Evolutionary conservation across 768 basidiomycete genomes (phyloP), one percentile per base, ranked within the genome.

Genomic region (Amanita exitialis): DNA sequence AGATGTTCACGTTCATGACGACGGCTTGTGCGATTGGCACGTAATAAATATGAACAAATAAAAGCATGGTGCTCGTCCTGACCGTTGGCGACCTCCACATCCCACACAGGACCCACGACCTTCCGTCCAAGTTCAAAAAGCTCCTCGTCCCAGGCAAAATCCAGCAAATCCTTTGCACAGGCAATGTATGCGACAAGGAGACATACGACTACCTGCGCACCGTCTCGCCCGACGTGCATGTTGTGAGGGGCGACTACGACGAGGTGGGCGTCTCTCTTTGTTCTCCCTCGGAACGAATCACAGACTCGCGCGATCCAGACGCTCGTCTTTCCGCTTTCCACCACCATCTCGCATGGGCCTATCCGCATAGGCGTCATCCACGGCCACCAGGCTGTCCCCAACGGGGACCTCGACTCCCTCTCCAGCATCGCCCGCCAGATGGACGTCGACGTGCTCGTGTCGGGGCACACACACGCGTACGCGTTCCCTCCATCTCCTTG

Each of bases 31-130:
- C n/a, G n/a, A n/a, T n/a, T n/a, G n/a, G n/a, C n/a, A n/a, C n/a
- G n/a, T n/a, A n/a, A n/a, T n/a, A n/a, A n/a, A n/a, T n/a, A n/a
- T n/a, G n/a, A n/a, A n/a, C n/a, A n/a, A n/a, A n/a, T n/a, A n/a
- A n/a, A n/a, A n/a, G n/a, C n/a, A n/a, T 95, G 83, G 87, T 92
- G 46, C 86, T 98, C 56, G 95, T 99, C 37, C 87, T 98, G 51
- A 82, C 96, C 60, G 91, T 98, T 56, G 95, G 95, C 47, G 96
- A 99, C 73, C 79, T 98, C 18, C 94, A 97, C 66, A 98, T 97
- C 62, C 96, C 96, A 1, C 86, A 90, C 64, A 72, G 90, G 39
- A 74, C 72, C 7, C 90, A 96, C 64, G 96, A 96, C 62, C 78
- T 99, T 7, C 94, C 96, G 0, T 73, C 82, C 12, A 97, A 97